Base-by-base conservation (phyloP, 2,329 filamentous ascomycete genomes). In the Microascus cirrosus region DNA sequence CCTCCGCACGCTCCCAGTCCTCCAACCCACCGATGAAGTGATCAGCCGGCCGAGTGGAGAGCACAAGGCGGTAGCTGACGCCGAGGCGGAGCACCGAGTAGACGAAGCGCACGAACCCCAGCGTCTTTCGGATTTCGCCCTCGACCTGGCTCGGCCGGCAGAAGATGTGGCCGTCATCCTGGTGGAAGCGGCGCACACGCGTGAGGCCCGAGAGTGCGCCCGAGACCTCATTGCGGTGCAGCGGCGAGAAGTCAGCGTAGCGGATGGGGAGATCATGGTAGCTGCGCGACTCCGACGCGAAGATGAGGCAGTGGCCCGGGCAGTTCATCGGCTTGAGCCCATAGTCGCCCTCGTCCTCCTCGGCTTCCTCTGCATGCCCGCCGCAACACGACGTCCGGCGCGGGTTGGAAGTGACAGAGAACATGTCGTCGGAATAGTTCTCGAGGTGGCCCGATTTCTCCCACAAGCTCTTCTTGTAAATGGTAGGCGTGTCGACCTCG, bases 281-380 rank as follows among this genome's bases (percentile, higher is more conserved):
- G 63, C 86, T 90, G 60, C 85, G 83, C 59, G 80, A 79, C 62
- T 86, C 81, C 53, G 86, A 86, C 60, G 82, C 85, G 68, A 95
- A 95, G 61, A 95, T 81, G 62, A 95, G 76, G 68, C 90, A 95
- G 70, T 95, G 90, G 2, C 90, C 90, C 0, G 90, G 90, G 68
- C 90, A 95, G 68, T 95, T 95, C 90, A 95, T 95, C 15, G 90
- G 90, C 71, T 95, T 95, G 63, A 95, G 74, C 20, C 89, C 89
- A 70, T 89, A 95, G 61, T 89, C 86, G 62, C 86, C 84, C 60
- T 82, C 79, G 60, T 81, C 79, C 61, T 87, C 83, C 60, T 85
- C 81, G 36, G 48, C 24, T n/a, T 6, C 24, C 28, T 62, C 60
- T 12, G 73, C 32, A 12, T 52, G 25, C 15, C 28, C 69, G 54